Percentiles rank a stretch among this genome's conserved stretches.
Conservation (phyloP, 106 monocot genomes). For the Dendrobium chrysotoxum region DNA sequence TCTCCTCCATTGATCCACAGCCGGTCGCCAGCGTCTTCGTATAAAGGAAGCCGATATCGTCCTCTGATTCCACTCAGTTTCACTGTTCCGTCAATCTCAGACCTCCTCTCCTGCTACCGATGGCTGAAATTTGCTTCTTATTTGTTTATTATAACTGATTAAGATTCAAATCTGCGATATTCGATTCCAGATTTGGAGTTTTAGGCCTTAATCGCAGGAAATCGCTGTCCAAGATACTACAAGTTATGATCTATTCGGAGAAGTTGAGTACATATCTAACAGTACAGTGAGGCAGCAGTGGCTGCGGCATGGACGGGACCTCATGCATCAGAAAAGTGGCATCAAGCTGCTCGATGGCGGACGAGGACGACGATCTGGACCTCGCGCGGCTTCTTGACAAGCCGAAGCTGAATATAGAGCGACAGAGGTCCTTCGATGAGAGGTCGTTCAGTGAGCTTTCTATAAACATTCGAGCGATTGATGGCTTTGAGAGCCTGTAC, state of each 20-base stretch:
- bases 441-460: slow-evolving; percentile 47
- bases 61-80: no score
- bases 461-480: slow-evolving; percentile 27
- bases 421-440: slow-evolving; percentile 61
- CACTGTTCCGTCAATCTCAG: no score
- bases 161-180: background rate
- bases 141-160: background rate
- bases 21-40: background rate
- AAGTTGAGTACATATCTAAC: background rate
- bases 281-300: background rate
- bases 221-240: no score
- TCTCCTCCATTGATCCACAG: no score
- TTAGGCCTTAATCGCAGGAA: background rate
- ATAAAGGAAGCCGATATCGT: background rate
- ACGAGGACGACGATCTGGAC: slow-evolving; percentile 27
- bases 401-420: slow-evolving; percentile 49
- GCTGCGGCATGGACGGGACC: slow-evolving; percentile 16
- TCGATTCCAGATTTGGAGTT: background rate
- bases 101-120: background rate
- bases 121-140: background rate
- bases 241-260: no score
- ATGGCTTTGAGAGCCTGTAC: slow-evolving; percentile 33
- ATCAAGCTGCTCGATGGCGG: slow-evolving; percentile 21
- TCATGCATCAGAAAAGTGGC: slow-evolving; percentile 13
- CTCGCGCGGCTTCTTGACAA: slow-evolving; percentile 28